phyloP scores from a whole-genome alignment of 495 filamentous ascomycete genomes.

The Staphylotrichum tortipilum region DNA sequence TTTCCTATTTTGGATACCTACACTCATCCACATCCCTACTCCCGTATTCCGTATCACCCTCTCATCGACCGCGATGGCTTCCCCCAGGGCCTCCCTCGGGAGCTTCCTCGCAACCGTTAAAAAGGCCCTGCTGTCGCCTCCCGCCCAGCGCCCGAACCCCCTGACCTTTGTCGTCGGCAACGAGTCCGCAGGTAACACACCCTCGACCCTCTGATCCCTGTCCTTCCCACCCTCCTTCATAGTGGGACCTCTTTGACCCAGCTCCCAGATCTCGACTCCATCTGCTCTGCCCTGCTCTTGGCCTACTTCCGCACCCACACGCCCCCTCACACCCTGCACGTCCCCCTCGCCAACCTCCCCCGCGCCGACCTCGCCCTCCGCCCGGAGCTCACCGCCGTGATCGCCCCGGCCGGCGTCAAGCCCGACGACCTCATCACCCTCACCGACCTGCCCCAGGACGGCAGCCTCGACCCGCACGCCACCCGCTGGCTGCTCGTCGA shows the following conservation, averaged over 20 bases:
- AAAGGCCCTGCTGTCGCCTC: conserved; percentile 30
- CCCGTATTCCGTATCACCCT: too few species aligned
- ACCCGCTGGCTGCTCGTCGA: conserved; percentile 70
- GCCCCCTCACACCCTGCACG: conserved; percentile 48
- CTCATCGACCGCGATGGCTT: neutral
- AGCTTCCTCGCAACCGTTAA: conserved; percentile 34
- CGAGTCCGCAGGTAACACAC: conserved; percentile 56
- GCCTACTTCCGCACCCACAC: conserved; percentile 64
- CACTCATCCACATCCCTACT: too few species aligned
- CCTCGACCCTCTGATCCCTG: neutral
- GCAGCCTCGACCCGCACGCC: conserved; percentile 24
- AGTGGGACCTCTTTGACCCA: conserved; percentile 11
- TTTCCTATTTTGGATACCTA: too few species aligned
- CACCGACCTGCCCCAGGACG: conserved; percentile 34
- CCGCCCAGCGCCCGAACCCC: conserved; percentile 28
- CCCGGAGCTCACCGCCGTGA: conserved; percentile 64
- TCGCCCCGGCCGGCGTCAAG: conserved; percentile 34
- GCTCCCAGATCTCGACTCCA: conserved; percentile 73
- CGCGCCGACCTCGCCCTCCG: conserved; percentile 61
- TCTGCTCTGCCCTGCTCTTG: conserved; percentile 75
- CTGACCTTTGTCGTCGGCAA: conserved; percentile 63
- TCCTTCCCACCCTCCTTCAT: too few species aligned
- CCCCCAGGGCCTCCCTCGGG: conserved; percentile 19
- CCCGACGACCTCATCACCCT: conserved; percentile 44
- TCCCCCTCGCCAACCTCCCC: conserved; percentile 74